These are phyloP conservation scores for Fusarium sulawesiense DNA, from an alignment of 2,329 filamentous ascomycete species.

Conservation along the genomic window DNA sequence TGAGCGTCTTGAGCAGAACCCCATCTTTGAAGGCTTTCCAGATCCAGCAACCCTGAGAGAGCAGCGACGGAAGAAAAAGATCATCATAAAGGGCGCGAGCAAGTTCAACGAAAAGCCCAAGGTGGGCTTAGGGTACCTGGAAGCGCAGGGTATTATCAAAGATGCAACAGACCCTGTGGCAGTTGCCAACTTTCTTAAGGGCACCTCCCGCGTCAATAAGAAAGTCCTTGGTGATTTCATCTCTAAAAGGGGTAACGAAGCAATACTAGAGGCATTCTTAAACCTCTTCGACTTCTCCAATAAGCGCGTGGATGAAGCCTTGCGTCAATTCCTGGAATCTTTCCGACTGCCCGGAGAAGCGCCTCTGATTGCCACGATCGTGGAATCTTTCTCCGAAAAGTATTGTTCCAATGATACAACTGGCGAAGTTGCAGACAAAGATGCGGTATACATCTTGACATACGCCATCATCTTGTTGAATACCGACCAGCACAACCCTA, in stretches of 20 bases:
- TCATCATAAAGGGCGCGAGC: constrained; percentile 86
- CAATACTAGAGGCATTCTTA: constrained; percentile 86
- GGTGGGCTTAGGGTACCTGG: constrained; percentile 85
- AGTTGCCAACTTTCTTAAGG: constrained; percentile 87
- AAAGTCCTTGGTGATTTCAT: constrained; percentile 91
- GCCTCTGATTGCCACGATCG: constrained; percentile 89
- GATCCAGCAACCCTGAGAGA: constrained; percentile 73
- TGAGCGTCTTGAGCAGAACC: constrained; percentile 81
- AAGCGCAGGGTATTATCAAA: constrained; percentile 85
- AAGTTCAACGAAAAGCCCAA: constrained; percentile 98
- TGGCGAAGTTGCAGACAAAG: constrained; percentile 82
- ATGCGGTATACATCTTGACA: constrained; percentile 88
- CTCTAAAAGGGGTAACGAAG: constrained; percentile 89
- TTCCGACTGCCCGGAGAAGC: constrained; percentile 96
- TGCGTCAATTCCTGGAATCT: constrained; percentile 86
- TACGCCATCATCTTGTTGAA: constrained; percentile 99
- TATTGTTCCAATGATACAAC: constrained; percentile 79
- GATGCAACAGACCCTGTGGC: constrained; percentile 78
- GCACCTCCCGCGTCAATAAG: constrained; percentile 89
- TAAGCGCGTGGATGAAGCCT: constrained; percentile 89
- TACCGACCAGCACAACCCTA: constrained; percentile 96
- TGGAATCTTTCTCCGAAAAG: constrained; percentile 86
- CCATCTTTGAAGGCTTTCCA: constrained; percentile 72
- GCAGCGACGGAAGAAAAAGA: constrained; percentile 82
- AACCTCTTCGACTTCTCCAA: constrained; percentile 87